Percentiles rank a stretch among this genome's conserved stretches.
Conservation (phyloP, 257 asterid genomes). For the Rhazya stricta region DNA sequence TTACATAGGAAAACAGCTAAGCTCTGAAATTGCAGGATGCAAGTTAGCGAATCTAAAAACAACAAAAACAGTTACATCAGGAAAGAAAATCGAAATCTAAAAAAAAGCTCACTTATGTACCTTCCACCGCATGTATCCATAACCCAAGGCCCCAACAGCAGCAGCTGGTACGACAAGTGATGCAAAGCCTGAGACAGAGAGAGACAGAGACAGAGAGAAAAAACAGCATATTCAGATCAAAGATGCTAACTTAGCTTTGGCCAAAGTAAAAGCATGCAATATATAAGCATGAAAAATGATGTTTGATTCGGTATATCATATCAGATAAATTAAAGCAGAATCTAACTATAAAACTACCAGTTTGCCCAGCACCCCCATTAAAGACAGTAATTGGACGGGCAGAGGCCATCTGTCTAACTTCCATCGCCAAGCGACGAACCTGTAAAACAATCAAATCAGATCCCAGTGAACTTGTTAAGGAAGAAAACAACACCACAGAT, state of each 20-base stretch:
- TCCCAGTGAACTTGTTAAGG: slow-evolving; percentile 7
- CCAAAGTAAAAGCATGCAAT: too few relatives aligned
- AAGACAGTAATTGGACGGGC: slow-evolving; percentile 58
- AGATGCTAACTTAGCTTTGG: neutral
- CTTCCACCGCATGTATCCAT: slow-evolving; percentile 99
- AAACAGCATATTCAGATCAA: neutral
- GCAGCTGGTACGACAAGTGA: slow-evolving; percentile 65
- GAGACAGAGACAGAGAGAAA: slow-evolving; percentile 10
- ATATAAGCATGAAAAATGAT: neutral
- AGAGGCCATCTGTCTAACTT: slow-evolving; percentile 60
- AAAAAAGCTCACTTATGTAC: slow-evolving; percentile 28
- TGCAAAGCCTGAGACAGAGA: slow-evolving; percentile 39
- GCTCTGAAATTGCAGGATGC: neutral
- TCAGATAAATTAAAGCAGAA: neutral
- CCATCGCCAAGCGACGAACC: slow-evolving; percentile 75
- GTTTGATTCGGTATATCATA: slow-evolving; percentile 18
- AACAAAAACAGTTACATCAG: neutral
- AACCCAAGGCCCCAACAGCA: slow-evolving; percentile 76
- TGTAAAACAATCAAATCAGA: slow-evolving; percentile 24
- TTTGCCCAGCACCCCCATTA: slow-evolving; percentile 55
- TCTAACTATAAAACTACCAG: slow-evolving; percentile 22
- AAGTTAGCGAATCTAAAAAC: neutral
- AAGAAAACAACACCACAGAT: neutral
- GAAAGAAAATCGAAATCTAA: slow-evolving; percentile 1
- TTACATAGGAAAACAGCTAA: neutral